Evolutionary conservation across 1,139 yeast species (phyloP), one percentile per base, ranked within the genome.

Genomic region (Protomyces inundatus): DNA sequence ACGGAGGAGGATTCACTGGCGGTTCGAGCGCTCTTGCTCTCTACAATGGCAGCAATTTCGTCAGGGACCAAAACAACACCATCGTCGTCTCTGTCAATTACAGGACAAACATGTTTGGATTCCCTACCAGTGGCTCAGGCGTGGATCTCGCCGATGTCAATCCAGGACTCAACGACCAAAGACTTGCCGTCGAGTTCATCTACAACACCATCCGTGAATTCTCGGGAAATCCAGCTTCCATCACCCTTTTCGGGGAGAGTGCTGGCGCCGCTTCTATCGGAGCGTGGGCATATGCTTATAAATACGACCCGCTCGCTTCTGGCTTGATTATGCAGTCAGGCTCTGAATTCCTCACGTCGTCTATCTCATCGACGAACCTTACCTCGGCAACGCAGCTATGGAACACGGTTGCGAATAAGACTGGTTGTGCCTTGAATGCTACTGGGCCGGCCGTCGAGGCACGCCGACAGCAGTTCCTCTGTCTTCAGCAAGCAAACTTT

Each of bases 221-320:
- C 67, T 78, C 78, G 30, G 80, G 80, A 9, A 72, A 77, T 65
- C 71, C 76, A 3, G 65, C 69, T 4, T 69, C 68, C 50, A 69
- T 77, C 33, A 75, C 77, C 2, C 64, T 77, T 39, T 73, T 73
- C 66, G 79, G 79, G 9, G 74, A 77, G 67, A 71, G 75, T 64
- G 76, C 79, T 36, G 79, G 79, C 6, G 62, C 62, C 12, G 50
- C 46, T 9, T 58, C 62, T 6, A 58, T 58, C 42, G 62, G 56
- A 6, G 42, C 53, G 6, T 58, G 45, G n/a, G 52, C 62, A 1
- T 52, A 58, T 32, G 45, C 62, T n/a, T 58, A 58, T 35, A n/a
- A n/a, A 34, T 14, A 39, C n/a, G 62, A 58, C 46, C 62, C 62
- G 14, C 51, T 58, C 35, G 62, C 62, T 30, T 45, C 56, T 9